phyloP scores from a whole-genome alignment of 2,329 filamentous ascomycete genomes.

The Fusarium domesticum region DNA sequence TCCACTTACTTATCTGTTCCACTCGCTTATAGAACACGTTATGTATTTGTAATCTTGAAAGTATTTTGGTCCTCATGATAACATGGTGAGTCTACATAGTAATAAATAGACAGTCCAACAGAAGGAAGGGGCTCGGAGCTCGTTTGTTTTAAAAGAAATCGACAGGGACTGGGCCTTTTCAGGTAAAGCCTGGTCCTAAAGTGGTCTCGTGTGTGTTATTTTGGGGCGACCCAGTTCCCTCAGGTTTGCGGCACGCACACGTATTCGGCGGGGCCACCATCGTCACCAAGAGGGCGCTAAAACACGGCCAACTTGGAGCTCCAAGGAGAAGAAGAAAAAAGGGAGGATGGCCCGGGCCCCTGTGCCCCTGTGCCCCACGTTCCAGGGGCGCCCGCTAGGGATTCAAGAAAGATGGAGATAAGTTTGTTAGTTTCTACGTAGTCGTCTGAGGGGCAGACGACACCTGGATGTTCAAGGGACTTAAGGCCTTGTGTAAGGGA shows the following conservation, averaged over 20 bases:
- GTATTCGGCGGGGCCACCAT: constrained; percentile 17
- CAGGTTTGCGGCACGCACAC: constrained; percentile 6
- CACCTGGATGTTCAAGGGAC: constrained; percentile 5
- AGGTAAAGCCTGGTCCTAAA: no score
- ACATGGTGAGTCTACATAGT: no score
- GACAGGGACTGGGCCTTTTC: no score
- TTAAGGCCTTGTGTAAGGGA: neutral
- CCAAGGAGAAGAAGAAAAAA: constrained; percentile 3
- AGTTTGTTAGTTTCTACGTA: no score
- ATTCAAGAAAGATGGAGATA: constrained; percentile 17
- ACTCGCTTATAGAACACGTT: no score
- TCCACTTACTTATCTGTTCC: no score
- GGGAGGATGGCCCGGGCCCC: constrained; percentile 6
- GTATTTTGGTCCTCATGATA: no score
- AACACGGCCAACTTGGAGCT: constrained; percentile 7
- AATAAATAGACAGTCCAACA: no score
- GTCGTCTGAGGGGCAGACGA: neutral
- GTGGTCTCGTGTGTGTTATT: no score
- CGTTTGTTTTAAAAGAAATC: no score
- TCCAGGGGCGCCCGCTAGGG: constrained; percentile 14
- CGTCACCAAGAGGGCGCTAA: constrained; percentile 19
- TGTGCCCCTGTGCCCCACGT: constrained; percentile 21
- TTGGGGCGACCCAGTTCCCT: constrained; percentile 1
- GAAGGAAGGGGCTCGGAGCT: no score
- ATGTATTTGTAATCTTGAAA: no score